These are phyloP conservation scores for Eruca vesicaria DNA, from an alignment of 441 rosid genomes.

Conservation along the genomic window DNA sequence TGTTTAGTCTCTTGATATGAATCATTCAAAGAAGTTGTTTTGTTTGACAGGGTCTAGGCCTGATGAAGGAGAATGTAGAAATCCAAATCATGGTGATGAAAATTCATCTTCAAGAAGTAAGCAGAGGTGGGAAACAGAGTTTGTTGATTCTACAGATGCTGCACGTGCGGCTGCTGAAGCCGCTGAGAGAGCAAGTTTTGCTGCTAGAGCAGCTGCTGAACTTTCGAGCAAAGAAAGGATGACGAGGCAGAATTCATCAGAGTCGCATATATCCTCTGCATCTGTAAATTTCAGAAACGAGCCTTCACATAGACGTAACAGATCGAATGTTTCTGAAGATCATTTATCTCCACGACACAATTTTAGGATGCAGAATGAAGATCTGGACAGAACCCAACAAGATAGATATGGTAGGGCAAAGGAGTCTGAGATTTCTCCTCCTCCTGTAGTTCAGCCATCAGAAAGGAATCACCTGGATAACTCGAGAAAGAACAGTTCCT, in stretches of 20 bases:
- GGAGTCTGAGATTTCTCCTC: slow-evolving; percentile 19
- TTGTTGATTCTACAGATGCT: slow-evolving; percentile 84
- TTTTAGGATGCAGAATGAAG: slow-evolving; percentile 35
- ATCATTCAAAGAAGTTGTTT: slow-evolving; percentile 17
- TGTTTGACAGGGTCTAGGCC: slow-evolving; percentile 42
- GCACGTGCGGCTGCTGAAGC: slow-evolving; percentile 96
- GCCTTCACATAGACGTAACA: slow-evolving; percentile 29
- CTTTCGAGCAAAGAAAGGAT: slow-evolving; percentile 68
- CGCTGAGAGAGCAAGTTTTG: slow-evolving; percentile 93
- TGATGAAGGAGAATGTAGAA: slow-evolving; percentile 44
- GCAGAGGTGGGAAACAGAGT: slow-evolving; percentile 77
- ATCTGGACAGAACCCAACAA: slow-evolving; percentile 30
- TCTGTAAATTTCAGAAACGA: slow-evolving; percentile 44
- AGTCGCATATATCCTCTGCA: slow-evolving; percentile 36
- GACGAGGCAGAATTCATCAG: slow-evolving; percentile 47
- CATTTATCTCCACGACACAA: slow-evolving; percentile 31
- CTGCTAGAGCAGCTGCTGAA: slow-evolving; percentile 94
- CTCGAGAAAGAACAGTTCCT: slow-evolving; percentile 36
- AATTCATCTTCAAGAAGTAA: slow-evolving; percentile 36
- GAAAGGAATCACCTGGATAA: slow-evolving; percentile 36
- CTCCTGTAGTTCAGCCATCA: slow-evolving; percentile 23
- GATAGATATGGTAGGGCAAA: slow-evolving; percentile 17
- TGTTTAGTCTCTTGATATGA: slow-evolving; percentile 1
- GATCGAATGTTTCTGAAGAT: slow-evolving; percentile 39
- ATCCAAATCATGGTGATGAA: slow-evolving; percentile 39